Conservation (phyloP, 257 asterid species). For the Oldenlandia corymbosa region DNA sequence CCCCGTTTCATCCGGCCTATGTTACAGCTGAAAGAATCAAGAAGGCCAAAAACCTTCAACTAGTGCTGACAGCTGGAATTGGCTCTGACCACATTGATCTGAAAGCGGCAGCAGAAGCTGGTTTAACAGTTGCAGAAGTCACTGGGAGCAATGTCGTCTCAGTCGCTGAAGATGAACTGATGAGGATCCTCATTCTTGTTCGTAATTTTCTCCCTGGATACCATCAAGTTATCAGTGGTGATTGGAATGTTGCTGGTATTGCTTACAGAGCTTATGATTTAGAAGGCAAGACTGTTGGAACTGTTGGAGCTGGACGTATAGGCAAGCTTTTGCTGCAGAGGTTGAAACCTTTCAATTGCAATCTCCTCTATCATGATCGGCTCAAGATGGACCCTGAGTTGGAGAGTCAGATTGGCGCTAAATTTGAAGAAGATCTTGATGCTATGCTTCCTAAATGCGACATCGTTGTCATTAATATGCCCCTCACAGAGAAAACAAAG, state of each 20-base stretch:
- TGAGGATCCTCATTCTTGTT: constrained; percentile 92
- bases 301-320: constrained; percentile 95
- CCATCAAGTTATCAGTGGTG: constrained; percentile 82
- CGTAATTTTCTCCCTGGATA: constrained; percentile 86
- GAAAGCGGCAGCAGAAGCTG: constrained; percentile 96
- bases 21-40: constrained; percentile 95
- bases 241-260: constrained; percentile 91
- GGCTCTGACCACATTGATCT: constrained; percentile 97
- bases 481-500: constrained; percentile 94
- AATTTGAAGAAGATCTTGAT: constrained; percentile 83
- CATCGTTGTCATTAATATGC: constrained; percentile 75
- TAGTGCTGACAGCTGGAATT: constrained; percentile 91
- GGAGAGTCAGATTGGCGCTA: constrained; percentile 78
- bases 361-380: constrained; percentile 86
- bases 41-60: constrained; percentile 78
- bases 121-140: constrained; percentile 95
- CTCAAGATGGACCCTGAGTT: constrained; percentile 62
- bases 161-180: constrained; percentile 96
- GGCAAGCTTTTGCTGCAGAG: constrained; percentile 86
- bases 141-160: constrained; percentile 93
- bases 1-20: constrained; percentile 98
- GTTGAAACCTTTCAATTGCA: constrained; percentile 88
- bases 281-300: constrained; percentile 99
- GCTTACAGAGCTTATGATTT: constrained; percentile 90
- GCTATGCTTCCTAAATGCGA: constrained; percentile 93